These are phyloP conservation scores for Sporothrix schenckii DNA, from an alignment of 2,329 filamentous ascomycete species.

Conservation along the genomic window DNA sequence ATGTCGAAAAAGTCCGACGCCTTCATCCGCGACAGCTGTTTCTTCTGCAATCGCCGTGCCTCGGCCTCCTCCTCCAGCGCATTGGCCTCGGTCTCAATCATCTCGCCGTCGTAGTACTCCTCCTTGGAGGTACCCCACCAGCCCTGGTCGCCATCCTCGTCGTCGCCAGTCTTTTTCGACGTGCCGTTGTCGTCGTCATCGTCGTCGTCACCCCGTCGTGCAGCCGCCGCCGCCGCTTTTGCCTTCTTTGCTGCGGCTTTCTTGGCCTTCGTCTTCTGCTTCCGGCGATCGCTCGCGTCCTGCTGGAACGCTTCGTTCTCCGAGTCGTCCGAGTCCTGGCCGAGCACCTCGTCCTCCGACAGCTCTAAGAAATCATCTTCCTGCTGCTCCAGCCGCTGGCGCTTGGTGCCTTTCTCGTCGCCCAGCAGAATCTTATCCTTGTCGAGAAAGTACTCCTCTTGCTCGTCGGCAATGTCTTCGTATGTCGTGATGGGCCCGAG, in stretches of 20 bases:
- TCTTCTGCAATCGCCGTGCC: slow-evolving; percentile 83
- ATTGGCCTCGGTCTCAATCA: slow-evolving; percentile 64
- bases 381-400: slow-evolving; percentile 64
- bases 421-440: slow-evolving; percentile 85
- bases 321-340: slow-evolving; percentile 39
- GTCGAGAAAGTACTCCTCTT: slow-evolving; percentile 89
- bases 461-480: slow-evolving; percentile 87
- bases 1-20: slow-evolving; percentile 96
- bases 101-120: slow-evolving; percentile 91
- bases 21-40: slow-evolving; percentile 84
- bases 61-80: slow-evolving; percentile 92
- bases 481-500: slow-evolving; percentile 63
- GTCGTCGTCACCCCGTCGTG: slow-evolving; percentile 36
- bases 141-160: slow-evolving; percentile 61
- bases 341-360: slow-evolving; percentile 63
- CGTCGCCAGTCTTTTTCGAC: slow-evolving; percentile 56
- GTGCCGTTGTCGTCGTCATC: slow-evolving; percentile 61
- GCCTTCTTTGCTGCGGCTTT: slow-evolving; percentile 27
- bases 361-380: slow-evolving; percentile 63
- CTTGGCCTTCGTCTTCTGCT: slow-evolving; percentile 43
- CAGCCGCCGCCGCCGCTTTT: slow-evolving; percentile 46
- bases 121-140: slow-evolving; percentile 87
- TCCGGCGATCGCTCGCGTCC: slow-evolving; percentile 30
- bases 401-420: slow-evolving; percentile 77
- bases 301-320: slow-evolving; percentile 35